Conservation (phyloP, 2,329 filamentous ascomycete species). For the Xenoacremonium recifei region DNA sequence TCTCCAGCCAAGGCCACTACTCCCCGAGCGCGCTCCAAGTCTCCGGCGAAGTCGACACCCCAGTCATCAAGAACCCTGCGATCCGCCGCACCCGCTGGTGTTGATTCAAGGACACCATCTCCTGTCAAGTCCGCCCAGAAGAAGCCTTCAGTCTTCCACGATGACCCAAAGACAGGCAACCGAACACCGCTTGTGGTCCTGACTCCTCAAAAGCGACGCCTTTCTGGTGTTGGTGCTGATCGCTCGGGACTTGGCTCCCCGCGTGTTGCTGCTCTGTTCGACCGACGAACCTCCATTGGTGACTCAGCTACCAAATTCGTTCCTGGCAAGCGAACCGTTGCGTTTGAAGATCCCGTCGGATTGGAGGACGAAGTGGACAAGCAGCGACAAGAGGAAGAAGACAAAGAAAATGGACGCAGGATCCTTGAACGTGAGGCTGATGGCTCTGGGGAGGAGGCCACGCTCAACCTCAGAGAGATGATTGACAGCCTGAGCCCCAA, state of each 20-base stretch:
- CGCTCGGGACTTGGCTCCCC: constrained; percentile 73
- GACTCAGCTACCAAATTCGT: constrained; percentile 64
- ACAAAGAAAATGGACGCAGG: constrained; percentile 57
- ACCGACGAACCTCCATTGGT: constrained; percentile 69
- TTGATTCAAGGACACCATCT: constrained; percentile 22
- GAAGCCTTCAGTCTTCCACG: constrained; percentile 48
- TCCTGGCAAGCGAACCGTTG: constrained; percentile 50
- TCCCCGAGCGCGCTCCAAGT: constrained; percentile 15
- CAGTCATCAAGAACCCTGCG: constrained; percentile 11
- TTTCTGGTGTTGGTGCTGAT: constrained; percentile 69
- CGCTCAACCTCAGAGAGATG: constrained; percentile 70
- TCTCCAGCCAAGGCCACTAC: constrained; percentile 23
- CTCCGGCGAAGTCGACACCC: constrained; percentile 12
- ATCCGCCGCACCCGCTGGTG: constrained; percentile 19
- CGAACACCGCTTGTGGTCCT: constrained; percentile 64
- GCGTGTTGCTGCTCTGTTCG: constrained; percentile 67
- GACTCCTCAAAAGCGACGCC: constrained; percentile 47
- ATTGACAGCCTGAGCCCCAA: constrained; percentile 77
- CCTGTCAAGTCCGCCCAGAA: constrained; percentile 22
- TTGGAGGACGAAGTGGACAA: constrained; percentile 63
- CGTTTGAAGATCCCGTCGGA: constrained; percentile 63
- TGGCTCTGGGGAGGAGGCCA: constrained; percentile 48
- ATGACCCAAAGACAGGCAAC: constrained; percentile 51
- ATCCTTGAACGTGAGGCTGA: constrained; percentile 52
- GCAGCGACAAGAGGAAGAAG: constrained; percentile 58